Percentiles rank a stretch among this genome's conserved stretches.
These are phyloP conservation scores for Chimonanthus salicifolius DNA, from an alignment of 164 flowering plant genomes.

Conservation along the genomic window DNA sequence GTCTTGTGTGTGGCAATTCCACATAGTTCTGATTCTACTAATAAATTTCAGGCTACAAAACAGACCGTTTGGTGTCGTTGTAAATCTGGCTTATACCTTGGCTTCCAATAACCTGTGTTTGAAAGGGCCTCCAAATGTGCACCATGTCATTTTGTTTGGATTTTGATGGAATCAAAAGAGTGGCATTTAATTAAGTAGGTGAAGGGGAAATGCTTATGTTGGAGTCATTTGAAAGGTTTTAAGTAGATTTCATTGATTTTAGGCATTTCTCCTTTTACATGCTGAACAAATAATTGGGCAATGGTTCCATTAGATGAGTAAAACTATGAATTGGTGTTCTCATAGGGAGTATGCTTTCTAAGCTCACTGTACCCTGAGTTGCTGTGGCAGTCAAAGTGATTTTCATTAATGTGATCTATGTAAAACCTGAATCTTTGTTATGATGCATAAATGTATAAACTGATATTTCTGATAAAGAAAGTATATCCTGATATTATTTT, in stretches of 20 bases:
- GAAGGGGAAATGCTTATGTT: neutral
- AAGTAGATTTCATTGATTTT: neutral
- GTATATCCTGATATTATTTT: neutral
- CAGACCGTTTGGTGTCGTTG: no score
- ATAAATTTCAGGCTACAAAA: no score
- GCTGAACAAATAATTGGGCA: no score
- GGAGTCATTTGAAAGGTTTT: neutral
- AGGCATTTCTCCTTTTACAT: no score
- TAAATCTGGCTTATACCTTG: no score
- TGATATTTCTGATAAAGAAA: no score
- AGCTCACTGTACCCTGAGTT: neutral
- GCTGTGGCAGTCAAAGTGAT: neutral
- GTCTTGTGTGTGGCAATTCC: no score
- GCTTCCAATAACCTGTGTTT: neutral
- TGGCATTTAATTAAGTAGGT: neutral
- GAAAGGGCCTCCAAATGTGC: neutral
- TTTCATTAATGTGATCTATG: neutral
- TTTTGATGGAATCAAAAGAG: no score
- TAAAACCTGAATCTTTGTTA: no score
- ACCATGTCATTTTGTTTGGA: neutral
- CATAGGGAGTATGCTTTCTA: neutral
- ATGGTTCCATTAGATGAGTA: neutral
- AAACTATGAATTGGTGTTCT: neutral
- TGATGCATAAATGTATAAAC: no score
- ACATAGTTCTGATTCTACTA: no score